Conservation (phyloP, 352 stramenopile genomes). For the Phytophthora pseudosyringae region DNA sequence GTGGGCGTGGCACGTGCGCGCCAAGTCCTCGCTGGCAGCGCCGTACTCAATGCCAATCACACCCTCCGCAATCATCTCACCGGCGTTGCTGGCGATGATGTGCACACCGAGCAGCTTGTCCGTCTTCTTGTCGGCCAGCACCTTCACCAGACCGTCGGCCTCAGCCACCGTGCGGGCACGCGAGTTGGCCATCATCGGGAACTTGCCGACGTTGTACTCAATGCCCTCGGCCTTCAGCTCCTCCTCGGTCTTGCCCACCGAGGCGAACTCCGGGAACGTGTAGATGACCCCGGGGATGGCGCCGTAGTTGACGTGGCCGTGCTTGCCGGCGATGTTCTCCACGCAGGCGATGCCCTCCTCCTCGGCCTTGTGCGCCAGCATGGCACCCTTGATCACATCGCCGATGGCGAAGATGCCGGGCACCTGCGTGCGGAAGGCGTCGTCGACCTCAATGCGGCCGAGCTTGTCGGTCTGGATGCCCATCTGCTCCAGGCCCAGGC, state of each 20-base stretch:
- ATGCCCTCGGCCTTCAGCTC: conserved; percentile 96
- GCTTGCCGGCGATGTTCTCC: conserved; percentile 97
- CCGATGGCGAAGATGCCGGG: conserved; percentile 96
- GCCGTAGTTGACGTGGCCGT: conserved; percentile 99
- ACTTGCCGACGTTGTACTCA: conserved; percentile 97
- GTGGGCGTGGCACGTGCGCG: conserved; percentile 98
- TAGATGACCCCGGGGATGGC: conserved; percentile 99
- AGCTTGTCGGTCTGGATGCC: conserved; percentile 98
- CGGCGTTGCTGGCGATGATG: conserved; percentile 99
- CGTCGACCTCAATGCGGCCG: conserved; percentile 97
- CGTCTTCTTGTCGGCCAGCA: conserved; percentile 97
- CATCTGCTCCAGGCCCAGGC: conserved; percentile 96
- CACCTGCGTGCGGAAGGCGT: conserved; percentile 97
- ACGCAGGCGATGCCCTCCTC: conserved; percentile 98
- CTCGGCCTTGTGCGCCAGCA: conserved; percentile 99
- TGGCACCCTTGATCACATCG: conserved; percentile 98
- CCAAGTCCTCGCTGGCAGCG: conserved; percentile 98
- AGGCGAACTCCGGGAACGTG: conserved; percentile 96
- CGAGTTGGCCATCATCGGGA: conserved; percentile 98
- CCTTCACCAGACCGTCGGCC: conserved; percentile 97
- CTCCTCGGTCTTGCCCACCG: conserved; percentile 98
- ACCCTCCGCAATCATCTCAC: conserved; percentile 99
- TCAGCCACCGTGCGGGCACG: conserved; percentile 95
- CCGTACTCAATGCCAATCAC: conserved; percentile 99
- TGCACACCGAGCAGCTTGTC: conserved; percentile 99